phyloP scores from a whole-genome alignment of 768 basidiomycete species.

The Lactifluus subvellereus region DNA sequence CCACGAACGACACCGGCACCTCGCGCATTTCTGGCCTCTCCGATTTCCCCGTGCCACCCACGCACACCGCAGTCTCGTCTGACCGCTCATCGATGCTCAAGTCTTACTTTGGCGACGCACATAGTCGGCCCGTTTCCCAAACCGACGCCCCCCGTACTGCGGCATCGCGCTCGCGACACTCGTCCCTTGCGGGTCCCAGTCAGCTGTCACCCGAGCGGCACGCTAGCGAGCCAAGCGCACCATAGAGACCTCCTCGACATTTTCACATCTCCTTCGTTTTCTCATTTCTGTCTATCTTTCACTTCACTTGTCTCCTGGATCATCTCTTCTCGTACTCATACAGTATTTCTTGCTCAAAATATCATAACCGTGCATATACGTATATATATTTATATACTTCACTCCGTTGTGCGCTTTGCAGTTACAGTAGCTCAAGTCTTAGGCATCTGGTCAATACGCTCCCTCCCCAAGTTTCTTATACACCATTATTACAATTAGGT shows the following conservation, averaged over 20 bases:
- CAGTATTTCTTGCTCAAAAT: conserved; percentile 13
- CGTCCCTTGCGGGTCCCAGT: neutral
- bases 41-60: conserved; percentile 65
- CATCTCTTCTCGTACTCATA: conserved; percentile 6
- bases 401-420: neutral
- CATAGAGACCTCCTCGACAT: neutral
- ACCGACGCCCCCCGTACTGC: neutral
- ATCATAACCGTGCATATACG: neutral
- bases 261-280: neutral
- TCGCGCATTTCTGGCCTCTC: conserved; percentile 69
- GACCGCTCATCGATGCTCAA: conserved; percentile 11
- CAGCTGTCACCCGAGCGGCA: neutral
- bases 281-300: neutral
- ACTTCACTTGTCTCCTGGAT: neutral
- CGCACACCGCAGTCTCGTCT: conserved; percentile 20
- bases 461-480: neutral
- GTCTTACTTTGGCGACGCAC: conserved; percentile 11
- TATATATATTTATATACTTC: neutral
- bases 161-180: neutral
- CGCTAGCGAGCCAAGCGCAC: neutral
- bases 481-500: neutral
- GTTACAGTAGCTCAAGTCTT: neutral
- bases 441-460: neutral
- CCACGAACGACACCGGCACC: conserved; percentile 47
- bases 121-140: neutral